These are phyloP conservation scores for Starmerella cellae DNA, from an alignment of 805 yeast species.

Conservation along the genomic window DNA sequence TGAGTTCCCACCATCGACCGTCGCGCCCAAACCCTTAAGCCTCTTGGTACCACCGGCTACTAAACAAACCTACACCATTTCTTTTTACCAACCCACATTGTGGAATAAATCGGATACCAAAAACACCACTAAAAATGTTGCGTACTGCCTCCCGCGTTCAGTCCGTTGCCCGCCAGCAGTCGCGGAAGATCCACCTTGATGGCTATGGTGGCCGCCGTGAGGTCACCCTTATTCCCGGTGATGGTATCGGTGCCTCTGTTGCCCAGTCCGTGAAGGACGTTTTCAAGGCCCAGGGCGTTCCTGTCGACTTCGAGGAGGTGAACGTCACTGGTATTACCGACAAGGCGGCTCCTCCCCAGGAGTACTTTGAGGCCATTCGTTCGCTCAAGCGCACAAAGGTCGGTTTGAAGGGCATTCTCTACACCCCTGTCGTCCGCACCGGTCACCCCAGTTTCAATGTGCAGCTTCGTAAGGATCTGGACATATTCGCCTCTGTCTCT, in stretches of 20 bases:
- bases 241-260: conserved; percentile 94
- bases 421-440: conserved; percentile 72
- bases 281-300: conserved; percentile 75
- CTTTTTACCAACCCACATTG: not conserved
- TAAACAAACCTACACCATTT: not conserved
- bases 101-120: no score
- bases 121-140: conserved; percentile 28
- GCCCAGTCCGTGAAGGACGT: conserved; percentile 86
- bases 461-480: conserved; percentile 90
- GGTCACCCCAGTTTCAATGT: conserved; percentile 82
- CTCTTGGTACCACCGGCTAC: not conserved
- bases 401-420: conserved; percentile 91
- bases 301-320: conserved; percentile 78
- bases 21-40: not conserved
- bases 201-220: conserved; percentile 82
- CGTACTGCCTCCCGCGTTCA: conserved; percentile 2
- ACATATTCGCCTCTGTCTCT: conserved; percentile 90
- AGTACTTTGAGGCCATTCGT: conserved; percentile 71
- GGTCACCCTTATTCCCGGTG: conserved; percentile 90
- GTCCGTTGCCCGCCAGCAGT: conserved; percentile 50
- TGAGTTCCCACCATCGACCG: not conserved
- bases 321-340: conserved; percentile 49
- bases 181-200: conserved; percentile 42
- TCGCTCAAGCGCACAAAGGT: conserved; percentile 92
- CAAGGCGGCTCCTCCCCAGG: conserved; percentile 38